phyloP scores from a whole-genome alignment of 192 early-diverging fungal species.

The Linderina pennispora region DNA sequence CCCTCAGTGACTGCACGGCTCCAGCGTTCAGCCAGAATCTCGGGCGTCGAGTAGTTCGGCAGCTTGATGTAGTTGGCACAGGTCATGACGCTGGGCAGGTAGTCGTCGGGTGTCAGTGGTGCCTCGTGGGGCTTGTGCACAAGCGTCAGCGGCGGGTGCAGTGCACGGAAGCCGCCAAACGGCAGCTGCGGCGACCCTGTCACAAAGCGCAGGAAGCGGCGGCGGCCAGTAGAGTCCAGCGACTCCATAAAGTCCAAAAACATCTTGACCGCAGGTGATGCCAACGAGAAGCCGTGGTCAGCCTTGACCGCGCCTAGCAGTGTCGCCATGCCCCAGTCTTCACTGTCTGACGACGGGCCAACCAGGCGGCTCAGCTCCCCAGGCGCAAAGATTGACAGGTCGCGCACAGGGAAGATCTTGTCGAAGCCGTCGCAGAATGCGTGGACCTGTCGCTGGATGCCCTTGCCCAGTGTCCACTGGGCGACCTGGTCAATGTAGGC shows the following conservation, averaged over 20 bases:
- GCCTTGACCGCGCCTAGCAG: slow-evolving; percentile 66
- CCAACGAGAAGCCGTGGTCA: slow-evolving; percentile 76
- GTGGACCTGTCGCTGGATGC: slow-evolving; percentile 62
- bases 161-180: slow-evolving; percentile 79
- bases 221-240: slow-evolving; percentile 54
- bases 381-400: slow-evolving; percentile 63
- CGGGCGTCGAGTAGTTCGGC: slow-evolving; percentile 69
- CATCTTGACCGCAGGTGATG: slow-evolving; percentile 60
- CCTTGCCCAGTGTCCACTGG: slow-evolving; percentile 57
- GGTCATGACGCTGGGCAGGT: slow-evolving; percentile 93
- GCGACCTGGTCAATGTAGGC: slow-evolving; percentile 66
- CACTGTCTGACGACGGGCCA: slow-evolving; percentile 52
- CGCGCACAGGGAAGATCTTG: slow-evolving; percentile 64
- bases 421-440: slow-evolving; percentile 81
- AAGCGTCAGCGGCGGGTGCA: slow-evolving; percentile 80
- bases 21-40: slow-evolving; percentile 60
- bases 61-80: slow-evolving; percentile 94
- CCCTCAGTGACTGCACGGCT: slow-evolving; percentile 75
- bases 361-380: slow-evolving; percentile 68
- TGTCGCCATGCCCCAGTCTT: slow-evolving; percentile 72
- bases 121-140: slow-evolving; percentile 70
- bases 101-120: slow-evolving; percentile 65
- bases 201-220: slow-evolving; percentile 79
- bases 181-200: slow-evolving; percentile 88
- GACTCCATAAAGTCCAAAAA: slow-evolving; percentile 65